Percentiles rank a stretch among this genome's conserved stretches.
phyloP scores from a whole-genome alignment of 129 eudicot genomes.

The Centella asiatica region DNA sequence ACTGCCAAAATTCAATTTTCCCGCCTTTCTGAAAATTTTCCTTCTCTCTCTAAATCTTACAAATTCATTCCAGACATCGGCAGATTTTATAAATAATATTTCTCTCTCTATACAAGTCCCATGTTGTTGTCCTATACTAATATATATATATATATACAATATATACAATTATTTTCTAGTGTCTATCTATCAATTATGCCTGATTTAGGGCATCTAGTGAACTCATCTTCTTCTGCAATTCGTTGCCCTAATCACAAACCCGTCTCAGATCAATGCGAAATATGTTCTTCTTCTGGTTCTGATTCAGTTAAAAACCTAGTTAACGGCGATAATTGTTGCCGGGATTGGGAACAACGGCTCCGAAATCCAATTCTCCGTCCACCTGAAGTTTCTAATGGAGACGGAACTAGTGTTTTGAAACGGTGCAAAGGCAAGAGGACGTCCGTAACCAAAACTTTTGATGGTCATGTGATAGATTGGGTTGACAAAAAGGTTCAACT shows the following conservation, averaged over 20 bases:
- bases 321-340: neutral
- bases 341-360: neutral
- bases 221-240: neutral
- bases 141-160: neutral
- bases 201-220: neutral
- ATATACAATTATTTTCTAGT: neutral
- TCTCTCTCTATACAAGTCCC: conserved; percentile 1
- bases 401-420: neutral
- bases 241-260: neutral
- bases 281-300: neutral
- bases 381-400: neutral
- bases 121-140: neutral
- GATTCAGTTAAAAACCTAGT: neutral
- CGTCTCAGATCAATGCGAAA: neutral
- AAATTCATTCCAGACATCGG: no score
- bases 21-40: no score
- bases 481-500: neutral
- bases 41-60: no score
- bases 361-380: neutral
- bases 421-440: neutral
- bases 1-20: no score
- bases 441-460: neutral
- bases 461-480: neutral
- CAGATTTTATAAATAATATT: no score
- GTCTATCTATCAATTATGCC: neutral